phyloP scores from a whole-genome alignment of 306 rosid species.

The Quercus wislizeni region DNA sequence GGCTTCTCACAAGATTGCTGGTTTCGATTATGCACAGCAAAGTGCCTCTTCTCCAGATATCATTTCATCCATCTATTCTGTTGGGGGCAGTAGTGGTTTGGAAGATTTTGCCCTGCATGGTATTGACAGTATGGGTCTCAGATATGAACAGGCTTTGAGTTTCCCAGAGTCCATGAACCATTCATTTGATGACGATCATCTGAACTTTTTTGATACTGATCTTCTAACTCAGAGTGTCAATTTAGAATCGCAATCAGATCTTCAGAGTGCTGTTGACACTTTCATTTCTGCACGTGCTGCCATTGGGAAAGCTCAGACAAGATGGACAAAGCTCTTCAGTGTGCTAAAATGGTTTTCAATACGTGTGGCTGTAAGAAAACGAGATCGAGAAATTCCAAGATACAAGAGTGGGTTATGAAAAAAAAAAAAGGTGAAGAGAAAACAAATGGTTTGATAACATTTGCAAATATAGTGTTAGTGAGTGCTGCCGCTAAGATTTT shows the following conservation, averaged over 20 bases:
- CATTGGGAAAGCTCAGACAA: conserved; percentile 53
- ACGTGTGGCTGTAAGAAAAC: too few relatives aligned
- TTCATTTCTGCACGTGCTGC: conserved; percentile 43
- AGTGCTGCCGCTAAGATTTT: neutral
- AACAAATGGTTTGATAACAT: conserved; percentile 5
- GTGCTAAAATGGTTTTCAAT: conserved; percentile 71
- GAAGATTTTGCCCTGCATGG: conserved; percentile 67
- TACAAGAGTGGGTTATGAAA: conserved; percentile 27
- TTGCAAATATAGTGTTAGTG: conserved; percentile 33
- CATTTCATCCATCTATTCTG: conserved; percentile 72
- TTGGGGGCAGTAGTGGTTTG: conserved; percentile 54
- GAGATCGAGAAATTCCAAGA: conserved; percentile 27
- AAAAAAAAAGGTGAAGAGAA: neutral
- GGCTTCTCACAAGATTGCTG: conserved; percentile 54
- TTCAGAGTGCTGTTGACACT: conserved; percentile 54
- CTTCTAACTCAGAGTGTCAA: conserved; percentile 48
- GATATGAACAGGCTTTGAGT: conserved; percentile 59
- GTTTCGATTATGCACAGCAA: conserved; percentile 58
- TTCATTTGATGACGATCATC: conserved; percentile 69
- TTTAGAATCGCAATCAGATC: conserved; percentile 51
- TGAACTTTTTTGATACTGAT: conserved; percentile 61
- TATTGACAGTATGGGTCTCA: conserved; percentile 54
- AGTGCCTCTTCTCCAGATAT: conserved; percentile 67
- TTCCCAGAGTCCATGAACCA: conserved; percentile 63
- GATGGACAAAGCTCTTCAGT: conserved; percentile 84